Evolutionary conservation across 345 rosid genomes (phyloP).

Genomic region (Salix exigua): DNA sequence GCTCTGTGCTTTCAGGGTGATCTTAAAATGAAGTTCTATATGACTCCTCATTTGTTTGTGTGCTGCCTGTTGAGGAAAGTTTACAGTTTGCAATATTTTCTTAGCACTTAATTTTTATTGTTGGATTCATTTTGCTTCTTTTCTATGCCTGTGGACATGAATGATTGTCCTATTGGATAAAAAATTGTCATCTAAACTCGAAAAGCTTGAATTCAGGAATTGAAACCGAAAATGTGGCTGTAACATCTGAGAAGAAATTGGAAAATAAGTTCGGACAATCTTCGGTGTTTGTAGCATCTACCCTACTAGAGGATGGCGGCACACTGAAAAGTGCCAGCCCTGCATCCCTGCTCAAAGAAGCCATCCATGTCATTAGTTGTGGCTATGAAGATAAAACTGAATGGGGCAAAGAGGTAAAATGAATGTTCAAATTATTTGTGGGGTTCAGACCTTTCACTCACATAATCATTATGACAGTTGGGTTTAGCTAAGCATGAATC

Average conservation of each 20-base stretch:
- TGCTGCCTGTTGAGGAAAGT: not conserved
- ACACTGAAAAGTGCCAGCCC: not conserved
- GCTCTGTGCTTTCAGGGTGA: not conserved
- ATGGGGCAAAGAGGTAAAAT: not conserved
- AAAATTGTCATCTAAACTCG: not conserved
- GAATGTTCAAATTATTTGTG: not conserved
- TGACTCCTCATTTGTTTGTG: too few relatives aligned
- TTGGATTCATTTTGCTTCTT: not conserved
- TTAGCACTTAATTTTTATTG: not conserved
- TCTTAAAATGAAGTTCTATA: not conserved
- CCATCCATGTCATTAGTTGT: not conserved
- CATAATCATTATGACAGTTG: not conserved
- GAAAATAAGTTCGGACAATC: not conserved
- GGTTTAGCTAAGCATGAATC: not conserved
- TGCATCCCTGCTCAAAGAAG: not conserved
- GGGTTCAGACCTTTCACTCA: not conserved
- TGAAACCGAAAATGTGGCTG: not conserved
- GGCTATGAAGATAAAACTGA: not conserved
- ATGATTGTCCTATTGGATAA: not conserved
- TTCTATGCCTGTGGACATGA: not conserved
- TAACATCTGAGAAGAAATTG: not conserved
- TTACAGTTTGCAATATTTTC: not conserved
- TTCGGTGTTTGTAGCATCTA: not conserved
- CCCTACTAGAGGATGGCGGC: not conserved
- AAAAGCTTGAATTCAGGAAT: not conserved